phyloP scores from a whole-genome alignment of 371 early-diverging fungal genomes.

The Paraphysoderma sedebokerense region DNA sequence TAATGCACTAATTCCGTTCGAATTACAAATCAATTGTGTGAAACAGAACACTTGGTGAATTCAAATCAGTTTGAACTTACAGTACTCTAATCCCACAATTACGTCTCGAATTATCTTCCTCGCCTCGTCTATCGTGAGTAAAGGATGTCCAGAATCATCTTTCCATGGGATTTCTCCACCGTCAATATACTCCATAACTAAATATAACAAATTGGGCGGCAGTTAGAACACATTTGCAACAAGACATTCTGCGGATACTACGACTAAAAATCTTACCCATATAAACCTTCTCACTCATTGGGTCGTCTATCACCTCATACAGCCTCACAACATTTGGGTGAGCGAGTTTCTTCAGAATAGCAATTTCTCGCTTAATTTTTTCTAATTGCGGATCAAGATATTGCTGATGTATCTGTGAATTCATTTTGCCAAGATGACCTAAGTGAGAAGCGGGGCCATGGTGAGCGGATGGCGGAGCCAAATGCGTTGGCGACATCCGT shows the following conservation, averaged over 20 bases:
- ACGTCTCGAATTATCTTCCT: constrained; percentile 76
- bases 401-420: too few relatives aligned
- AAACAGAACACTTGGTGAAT: too few relatives aligned
- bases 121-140: constrained; percentile 40
- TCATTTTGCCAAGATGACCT: constrained; percentile 18
- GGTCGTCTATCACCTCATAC: constrained; percentile 88
- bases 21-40: too few relatives aligned
- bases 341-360: constrained; percentile 81
- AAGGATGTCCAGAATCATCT: constrained; percentile 34
- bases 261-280: constrained; percentile 35
- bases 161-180: constrained; percentile 86
- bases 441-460: background rate
- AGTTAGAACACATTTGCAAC: background rate
- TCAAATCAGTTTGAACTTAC: too few relatives aligned
- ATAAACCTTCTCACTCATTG: constrained; percentile 74
- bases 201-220: constrained; percentile 1
- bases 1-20: constrained; percentile 46
- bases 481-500: background rate
- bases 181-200: constrained; percentile 75
- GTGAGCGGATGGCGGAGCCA: background rate
- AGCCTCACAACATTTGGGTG: constrained; percentile 85
- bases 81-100: constrained; percentile 77
- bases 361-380: constrained; percentile 83
- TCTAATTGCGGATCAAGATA: constrained; percentile 49
- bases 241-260: constrained; percentile 4